phyloP scores from a whole-genome alignment of 202 grass and related monocot genomes.

The Schoenoplectus triqueter region DNA sequence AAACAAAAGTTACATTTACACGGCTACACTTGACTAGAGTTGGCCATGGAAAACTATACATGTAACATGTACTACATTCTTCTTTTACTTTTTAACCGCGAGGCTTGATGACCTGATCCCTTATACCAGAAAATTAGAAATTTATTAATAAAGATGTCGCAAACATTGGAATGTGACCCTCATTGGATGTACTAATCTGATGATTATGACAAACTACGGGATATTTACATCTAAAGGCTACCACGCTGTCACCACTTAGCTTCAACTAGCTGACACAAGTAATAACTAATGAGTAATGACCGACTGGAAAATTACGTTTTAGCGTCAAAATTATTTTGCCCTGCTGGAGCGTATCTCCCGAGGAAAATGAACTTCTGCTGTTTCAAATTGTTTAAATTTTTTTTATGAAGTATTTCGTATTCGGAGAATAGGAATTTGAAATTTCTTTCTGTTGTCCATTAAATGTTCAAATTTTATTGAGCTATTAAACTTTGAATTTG shows the following conservation, averaged over 20 bases:
- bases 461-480: too few relatives aligned
- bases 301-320: background rate
- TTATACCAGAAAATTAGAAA: constrained; percentile 29
- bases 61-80: background rate
- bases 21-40: background rate
- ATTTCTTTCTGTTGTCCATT: too few relatives aligned
- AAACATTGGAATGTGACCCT: constrained; percentile 21
- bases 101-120: background rate
- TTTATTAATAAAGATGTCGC: background rate
- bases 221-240: constrained; percentile 27
- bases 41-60: background rate
- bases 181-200: constrained; percentile 52
- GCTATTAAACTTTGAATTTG: too few relatives aligned
- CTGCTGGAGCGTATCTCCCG: background rate
- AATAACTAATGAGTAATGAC: background rate
- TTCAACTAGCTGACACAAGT: background rate
- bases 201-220: constrained; percentile 34
- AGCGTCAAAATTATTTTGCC: background rate
- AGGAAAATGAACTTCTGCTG: background rate
- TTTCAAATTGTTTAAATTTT: background rate
- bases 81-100: constrained; percentile 22
- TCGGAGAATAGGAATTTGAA: too few relatives aligned
- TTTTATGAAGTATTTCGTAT: background rate
- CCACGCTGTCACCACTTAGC: constrained; percentile 17
- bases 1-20: too few relatives aligned